Evolutionary conservation across 768 basidiomycete species (phyloP), one percentile per base, ranked within the genome.

Genomic region (Trametes cinnabarina): DNA sequence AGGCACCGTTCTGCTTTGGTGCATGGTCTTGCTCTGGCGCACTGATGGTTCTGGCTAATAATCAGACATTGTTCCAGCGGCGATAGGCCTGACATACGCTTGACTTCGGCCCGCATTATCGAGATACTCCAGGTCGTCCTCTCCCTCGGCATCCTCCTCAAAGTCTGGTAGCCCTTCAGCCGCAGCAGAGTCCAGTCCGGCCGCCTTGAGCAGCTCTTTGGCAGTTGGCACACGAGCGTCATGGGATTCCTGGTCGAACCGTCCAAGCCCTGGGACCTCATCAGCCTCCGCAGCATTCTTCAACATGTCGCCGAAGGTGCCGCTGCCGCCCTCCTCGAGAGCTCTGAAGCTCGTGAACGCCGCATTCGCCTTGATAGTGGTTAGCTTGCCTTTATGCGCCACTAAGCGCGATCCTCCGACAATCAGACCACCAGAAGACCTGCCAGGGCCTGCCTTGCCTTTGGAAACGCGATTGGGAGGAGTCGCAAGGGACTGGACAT

Each of bases 151-250:
- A 47, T 62, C 77, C n/a, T 83, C 84, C 46, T 86, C 83, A 61
- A 82, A 88, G 61, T 86, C 85, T 8, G 81, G 73, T 23, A 88
- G 76, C 0, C 60, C 67, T 23, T 77, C 74, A 1, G 68, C 75
- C 28, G 69, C 74, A 28, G 69, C 59, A 10, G 60, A 20, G 48
- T 78, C 69, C 19, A 80, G 64, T 15, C 84, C 85, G 15, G 82
- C 84, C 43, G 82, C 60, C 53, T 76, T 64, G 40, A 86, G 70
- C 26, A 87, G 30, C 25, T 57, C 65, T 23, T 60, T 19, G 12
- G 52, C 63, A 2, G 60, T 57, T 11, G 57, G 61, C 20, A 57
- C 26, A 25, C 15, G 39, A 41, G 32, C 46, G 22, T 49, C 19
- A 20, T 17, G 41, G 4, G 12, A 52, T 12, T 11, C 30, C 8